Base-by-base conservation (phyloP, 371 early-diverging fungal species). In the Mycotypha africana region DNA sequence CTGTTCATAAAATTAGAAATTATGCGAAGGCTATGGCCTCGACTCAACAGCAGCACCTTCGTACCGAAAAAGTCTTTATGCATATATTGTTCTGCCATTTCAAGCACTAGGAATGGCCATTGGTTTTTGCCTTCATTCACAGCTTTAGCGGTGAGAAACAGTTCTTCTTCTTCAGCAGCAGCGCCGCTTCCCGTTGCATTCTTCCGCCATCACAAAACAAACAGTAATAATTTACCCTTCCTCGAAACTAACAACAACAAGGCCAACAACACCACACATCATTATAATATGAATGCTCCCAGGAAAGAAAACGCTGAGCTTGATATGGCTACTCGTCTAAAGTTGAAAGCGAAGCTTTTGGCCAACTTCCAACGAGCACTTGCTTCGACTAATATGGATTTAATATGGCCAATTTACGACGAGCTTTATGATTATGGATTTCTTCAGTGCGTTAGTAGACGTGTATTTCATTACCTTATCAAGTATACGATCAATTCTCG, bases 331-430 rank as follows among this genome's bases (percentile, higher is more conserved):
- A 17, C 20, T 19, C 33, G n/a, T n/a, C n/a, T n/a, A n/a, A n/a
- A n/a, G n/a, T n/a, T n/a, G n/a, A 65, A 58, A 44, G 41, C 56
- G 19, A 21, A 39, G 0, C 26, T 57, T n/a, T 32, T 70, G 15
- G 63, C 68, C 4, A 51, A 65, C 38, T 65, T 74, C 28, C 54
- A 74, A 28, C 53, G 58, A 39, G 48, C 55, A 3, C 43, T 74
- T 24, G 52, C 65, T 6, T 67, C 74, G 5, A 65, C 70, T 40
- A 64, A 70, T 39, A 58, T 74, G 24, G 70, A 69, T 21, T 51
- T 36, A 15, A 63, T 74, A n/a, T 74, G 74, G 74, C 70, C 74
- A n/a, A 15, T 62, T 32, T 74, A 74, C 42, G 56, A 45, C 24
- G 49, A 46, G 10, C 36, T 74, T 2, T 66, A 65, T 40, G 53